These are phyloP conservation scores for Cerioporus squamosus DNA, from an alignment of 1,284 basidiomycete species.

Conservation along the genomic window DNA sequence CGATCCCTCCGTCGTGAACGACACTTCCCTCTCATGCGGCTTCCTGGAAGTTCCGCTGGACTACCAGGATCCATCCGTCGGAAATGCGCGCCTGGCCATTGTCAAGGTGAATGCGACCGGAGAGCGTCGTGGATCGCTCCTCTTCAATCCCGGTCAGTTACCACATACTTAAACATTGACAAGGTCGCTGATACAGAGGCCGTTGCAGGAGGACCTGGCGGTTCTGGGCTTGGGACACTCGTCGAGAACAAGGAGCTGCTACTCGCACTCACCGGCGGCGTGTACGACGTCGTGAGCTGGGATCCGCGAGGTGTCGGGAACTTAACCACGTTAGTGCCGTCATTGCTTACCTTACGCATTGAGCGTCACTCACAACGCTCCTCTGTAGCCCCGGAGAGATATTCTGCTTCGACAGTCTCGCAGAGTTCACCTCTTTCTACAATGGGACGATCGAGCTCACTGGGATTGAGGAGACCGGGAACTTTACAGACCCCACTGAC, in stretches of 20 bases:
- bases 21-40: not conserved
- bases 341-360: not conserved
- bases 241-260: not conserved
- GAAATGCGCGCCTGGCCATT: conserved; percentile 6
- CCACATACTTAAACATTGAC: too few species aligned
- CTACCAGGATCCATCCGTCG: conserved; percentile 10
- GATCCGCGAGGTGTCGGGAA: conserved; percentile 3
- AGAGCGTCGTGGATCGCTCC: conserved; percentile 4
- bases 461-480: conserved; percentile 19
- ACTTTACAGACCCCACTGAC: conserved; percentile 13
- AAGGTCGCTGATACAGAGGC: not conserved
- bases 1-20: not conserved
- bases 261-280: conserved; percentile 1
- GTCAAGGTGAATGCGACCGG: conserved; percentile 14
- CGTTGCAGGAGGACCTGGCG: not conserved
- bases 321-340: not conserved
- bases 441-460: conserved; percentile 15
- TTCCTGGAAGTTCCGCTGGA: conserved; percentile 1
- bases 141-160: not conserved
- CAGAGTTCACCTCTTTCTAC: conserved; percentile 10
- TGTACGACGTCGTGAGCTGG: conserved; percentile 1
- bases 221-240: not conserved
- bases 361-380: too few species aligned
- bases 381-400: conserved; percentile 10
- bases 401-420: conserved; percentile 8